Base-by-base conservation (phyloP, 2,329 filamentous ascomycete species). In the Penicillium occitanis region DNA sequence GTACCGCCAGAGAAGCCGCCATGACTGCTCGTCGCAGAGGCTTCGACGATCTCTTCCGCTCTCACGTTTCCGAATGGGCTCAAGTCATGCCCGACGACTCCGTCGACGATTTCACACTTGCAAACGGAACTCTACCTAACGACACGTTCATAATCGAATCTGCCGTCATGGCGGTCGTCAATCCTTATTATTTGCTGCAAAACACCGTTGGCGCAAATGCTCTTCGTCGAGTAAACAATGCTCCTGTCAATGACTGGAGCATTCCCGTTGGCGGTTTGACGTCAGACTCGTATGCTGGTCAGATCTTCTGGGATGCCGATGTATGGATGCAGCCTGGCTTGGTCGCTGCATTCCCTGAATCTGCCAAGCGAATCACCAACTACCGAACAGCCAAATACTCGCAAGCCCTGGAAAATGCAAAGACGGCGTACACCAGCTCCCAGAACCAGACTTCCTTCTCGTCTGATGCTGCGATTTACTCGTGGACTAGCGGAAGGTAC, bases 301-400 rank as follows among this genome's bases (percentile, higher is more conserved):
- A 83, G 44, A 81, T 88, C n/a, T 88, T 88, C 72, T 89, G 87
- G 87, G 87, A 89, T 75, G 84, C 85, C 14, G 87, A 89, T 73
- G 80, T 88, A 3, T 90, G 87, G 87, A 89, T 90, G 85, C 85
- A 87, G 37, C 89, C 88, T 5, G 88, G 88, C 8, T 75, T 91
- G 10, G 86, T 88, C 14, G 81, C 88, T 1, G 83, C 87, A 0
- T 87, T 88, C 71, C 89, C 89, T 0, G 80, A 86, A 66, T 84
- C 86, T 62, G 84, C 85, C 4, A 84, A 86, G 71, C 84, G 88
- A 30, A 87, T 91, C 67, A 84, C 86, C 64, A 87, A 89, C 67
- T 91, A 89, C 71, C 83, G 89, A 2, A 79, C 86, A 6, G 83
- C 86, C 55, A 81, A 84, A 63, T 86, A 86, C 69, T 75, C 77